phyloP scores from a whole-genome alignment of 352 stramenopile genomes.

The Peronospora destructor region DNA sequence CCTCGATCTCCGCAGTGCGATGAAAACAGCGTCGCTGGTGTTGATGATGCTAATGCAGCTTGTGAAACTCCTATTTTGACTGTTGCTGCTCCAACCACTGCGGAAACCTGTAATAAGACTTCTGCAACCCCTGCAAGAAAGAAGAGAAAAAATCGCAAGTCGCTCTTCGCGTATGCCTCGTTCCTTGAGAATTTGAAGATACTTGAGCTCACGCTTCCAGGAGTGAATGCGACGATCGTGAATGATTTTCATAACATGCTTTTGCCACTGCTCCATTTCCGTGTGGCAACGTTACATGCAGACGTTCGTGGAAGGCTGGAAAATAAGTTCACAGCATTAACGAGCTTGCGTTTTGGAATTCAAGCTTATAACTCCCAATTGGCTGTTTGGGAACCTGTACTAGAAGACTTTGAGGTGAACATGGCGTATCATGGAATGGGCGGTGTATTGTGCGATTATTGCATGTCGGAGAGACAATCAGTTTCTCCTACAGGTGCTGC shows the following conservation, averaged over 20 bases:
- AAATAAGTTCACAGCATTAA: slow-evolving; percentile 52
- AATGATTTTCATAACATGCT: slow-evolving; percentile 88
- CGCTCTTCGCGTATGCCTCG: slow-evolving; percentile 17
- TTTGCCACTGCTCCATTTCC: slow-evolving; percentile 71
- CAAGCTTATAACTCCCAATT: slow-evolving; percentile 85
- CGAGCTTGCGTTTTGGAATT: slow-evolving; percentile 58
- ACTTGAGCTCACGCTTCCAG: slow-evolving; percentile 65
- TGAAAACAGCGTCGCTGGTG: slow-evolving; percentile 2
- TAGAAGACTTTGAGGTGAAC: slow-evolving; percentile 82
- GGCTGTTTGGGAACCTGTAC: slow-evolving; percentile 75
- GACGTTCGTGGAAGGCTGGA: slow-evolving; percentile 60
- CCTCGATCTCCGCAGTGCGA: slow-evolving; percentile 9
- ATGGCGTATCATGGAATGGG: slow-evolving; percentile 59
- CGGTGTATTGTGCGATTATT: slow-evolving; percentile 72
- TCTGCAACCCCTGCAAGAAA: slow-evolving; percentile 8
- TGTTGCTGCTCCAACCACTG: neutral
- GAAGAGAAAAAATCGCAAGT: slow-evolving; percentile 20
- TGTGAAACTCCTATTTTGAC: neutral
- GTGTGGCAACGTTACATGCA: slow-evolving; percentile 53
- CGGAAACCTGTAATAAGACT: slow-evolving; percentile 7
- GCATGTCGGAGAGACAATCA: slow-evolving; percentile 63
- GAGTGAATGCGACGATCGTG: slow-evolving; percentile 72
- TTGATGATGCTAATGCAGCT: slow-evolving; percentile 7
- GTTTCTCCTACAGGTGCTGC: slow-evolving; percentile 49
- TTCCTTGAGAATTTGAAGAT: slow-evolving; percentile 68